Base-by-base conservation (phyloP, 768 basidiomycete genomes). In the Panellus pusillus region DNA sequence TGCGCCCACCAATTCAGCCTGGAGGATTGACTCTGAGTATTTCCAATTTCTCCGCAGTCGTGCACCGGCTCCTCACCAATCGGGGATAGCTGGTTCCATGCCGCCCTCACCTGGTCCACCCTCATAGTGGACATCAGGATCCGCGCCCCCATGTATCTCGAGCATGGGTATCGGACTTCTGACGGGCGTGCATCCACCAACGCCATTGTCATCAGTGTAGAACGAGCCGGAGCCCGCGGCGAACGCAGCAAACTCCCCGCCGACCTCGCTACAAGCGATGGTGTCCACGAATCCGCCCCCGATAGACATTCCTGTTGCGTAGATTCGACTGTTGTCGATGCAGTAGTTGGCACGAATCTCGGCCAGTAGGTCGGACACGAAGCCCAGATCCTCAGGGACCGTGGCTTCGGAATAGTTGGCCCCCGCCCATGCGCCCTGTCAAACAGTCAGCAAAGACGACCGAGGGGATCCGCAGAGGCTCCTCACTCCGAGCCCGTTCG, bases 21-120 rank as follows among this genome's bases (percentile, higher is more conserved):
- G 27, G 1, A 28, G 35, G 9, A 20, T 4, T 13, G 15, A 24
- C 7, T 4, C 6, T 24, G 24, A 24, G 24, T 24, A 24, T 24
- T 24, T 24, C 24, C 36, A 45, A 39, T 35, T 5, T 12, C 15
- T 20, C 15, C 18, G 12, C 2, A 18, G 17, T 7, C 13, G 38
- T n/a, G 4, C 14, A 24, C 6, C 11, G 18, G 46, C n/a, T n/a
- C 42, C 57, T 35, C n/a, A 54, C 57, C 53, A 58, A 46, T 54
- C 44, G 11, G 44, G 19, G 13, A 58, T 58, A 3, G 57, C 52
- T 0, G 57, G 57, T 38, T 50, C 47, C 9, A 47, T 15, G 4
- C 57, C 57, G 27, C 57, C 57, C 39, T 54, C 44, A 31, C 57
- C 57, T 20, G 9, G 38, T 15, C 57, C 53, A 11, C 57, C 57